Evolutionary conservation across 1,139 yeast genomes (phyloP), one percentile per base, ranked within the genome.

Genomic region (Yamadazyma buinensis): DNA sequence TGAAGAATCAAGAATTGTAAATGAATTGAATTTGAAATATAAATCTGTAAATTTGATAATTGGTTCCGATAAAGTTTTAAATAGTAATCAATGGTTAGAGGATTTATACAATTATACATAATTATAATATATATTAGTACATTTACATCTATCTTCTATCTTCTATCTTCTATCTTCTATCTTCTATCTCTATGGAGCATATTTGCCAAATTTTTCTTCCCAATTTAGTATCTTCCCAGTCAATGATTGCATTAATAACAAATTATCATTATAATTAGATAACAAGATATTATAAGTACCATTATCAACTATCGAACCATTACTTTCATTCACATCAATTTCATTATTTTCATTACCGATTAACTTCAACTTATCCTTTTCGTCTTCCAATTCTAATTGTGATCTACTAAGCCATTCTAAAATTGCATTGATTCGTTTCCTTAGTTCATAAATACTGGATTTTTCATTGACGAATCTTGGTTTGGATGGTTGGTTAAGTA

Each of bases 361-460:
- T 6, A 25, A 14, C 47, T 84, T 75, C 38, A 17, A 5, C 7
- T 72, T 70, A 8, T 68, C 62, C 43, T 80, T 79, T 50, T 88
- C 96, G 34, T 75, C 77, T 29, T 80, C 81, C 41, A 88, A 63
- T 51, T 92, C 97, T 38, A 79, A 58, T 54, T 87, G 95, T 2
- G 95, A 83, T 32, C 95, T 69, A 7, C 87, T 87, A 21, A 90
- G 72, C 72, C 90, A 92, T 60, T 92, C 97, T 49, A 90, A 65
- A 14, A 92, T 88, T 3, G 96, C 95, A 5, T 90, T 84, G 1
- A 88, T 85, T 38, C 98, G 72, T 51, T 87, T 81, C 36, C 90
- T 77, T 80, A 90, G 79, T 54, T 90, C 98, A 45, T 75, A 74
- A 39, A 88, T 61, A 2, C 88, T 73, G 2, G 86, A 75, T 36